Evolutionary conservation across 2,329 filamentous ascomycete species (phyloP).

Genomic region (Knufia fluminis): DNA sequence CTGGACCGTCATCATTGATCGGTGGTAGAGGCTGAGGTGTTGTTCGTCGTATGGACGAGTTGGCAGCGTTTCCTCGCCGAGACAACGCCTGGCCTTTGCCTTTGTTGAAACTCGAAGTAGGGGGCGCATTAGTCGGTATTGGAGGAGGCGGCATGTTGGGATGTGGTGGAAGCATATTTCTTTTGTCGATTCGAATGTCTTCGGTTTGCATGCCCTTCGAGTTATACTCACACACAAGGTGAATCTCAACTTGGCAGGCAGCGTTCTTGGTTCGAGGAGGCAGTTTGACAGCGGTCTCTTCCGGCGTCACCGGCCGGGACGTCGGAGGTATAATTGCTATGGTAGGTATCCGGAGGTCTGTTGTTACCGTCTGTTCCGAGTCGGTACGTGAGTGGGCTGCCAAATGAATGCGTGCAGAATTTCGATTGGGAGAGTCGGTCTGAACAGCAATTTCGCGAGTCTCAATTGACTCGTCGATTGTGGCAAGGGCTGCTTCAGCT

Average conservation of each 20-base stretch:
- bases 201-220: slow-evolving; percentile 73
- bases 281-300: slow-evolving; percentile 58
- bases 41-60: slow-evolving; percentile 28
- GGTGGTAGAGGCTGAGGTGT: slow-evolving; percentile 11
- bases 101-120: slow-evolving; percentile 34
- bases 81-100: background rate
- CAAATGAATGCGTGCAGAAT: slow-evolving; percentile 12
- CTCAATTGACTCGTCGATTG: slow-evolving; percentile 19
- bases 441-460: slow-evolving; percentile 20
- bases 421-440: slow-evolving; percentile 10
- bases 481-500: slow-evolving; percentile 14
- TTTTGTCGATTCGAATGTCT: slow-evolving; percentile 73
- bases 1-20: slow-evolving; percentile 63
- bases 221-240: slow-evolving; percentile 37
- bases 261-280: slow-evolving; percentile 74
- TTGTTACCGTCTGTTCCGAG: slow-evolving; percentile 15
- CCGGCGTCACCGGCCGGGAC: slow-evolving; percentile 72
- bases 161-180: slow-evolving; percentile 62
- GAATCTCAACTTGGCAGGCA: slow-evolving; percentile 64
- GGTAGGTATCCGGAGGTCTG: slow-evolving; percentile 57
- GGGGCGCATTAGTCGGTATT: slow-evolving; percentile 34
- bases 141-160: slow-evolving; percentile 66
- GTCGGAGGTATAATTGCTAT: slow-evolving; percentile 87
- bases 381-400: slow-evolving; percentile 16
- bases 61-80: background rate